Evolutionary conservation across 1,284 basidiomycete genomes (phyloP), one percentile per base, ranked within the genome.

Genomic region (Mycena sp.): DNA sequence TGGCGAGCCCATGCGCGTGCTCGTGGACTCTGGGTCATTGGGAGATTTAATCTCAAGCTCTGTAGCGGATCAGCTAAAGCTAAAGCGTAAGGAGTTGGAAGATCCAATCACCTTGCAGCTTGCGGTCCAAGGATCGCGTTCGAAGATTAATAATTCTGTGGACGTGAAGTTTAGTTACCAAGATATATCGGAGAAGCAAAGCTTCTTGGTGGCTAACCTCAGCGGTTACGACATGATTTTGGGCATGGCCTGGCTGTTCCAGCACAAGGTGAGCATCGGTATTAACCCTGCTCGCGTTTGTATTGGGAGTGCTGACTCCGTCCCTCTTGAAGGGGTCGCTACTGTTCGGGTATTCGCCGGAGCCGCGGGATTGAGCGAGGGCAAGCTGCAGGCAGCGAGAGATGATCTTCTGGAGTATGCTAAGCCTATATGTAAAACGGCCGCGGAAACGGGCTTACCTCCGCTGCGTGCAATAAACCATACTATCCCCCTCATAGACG

Each of bases 191-290:
- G 37, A 41, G n/a, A 19, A 19, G 23, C 62, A 57, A 17, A 49
- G 14, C 29, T 64, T 60, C 64, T 26, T 61, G 16, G 58, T 64
- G 28, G 49, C 50, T 21, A 65, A 65, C 38, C 41, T 65, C 14
- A 43, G 58, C 10, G 57, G 41, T 23, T 63, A 81, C 55, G 72
- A 81, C 29, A 76, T 80, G 1, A 65, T 80, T 2, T 71, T 83
- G 0, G 63, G 63, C 10, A 65, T 59, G n/a, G 30, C 58, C 2
- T 65, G 58, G 44, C 44, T 65, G 44, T n/a, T n/a, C n/a, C n/a
- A n/a, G n/a, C n/a, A n/a, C n/a, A n/a, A n/a, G n/a, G n/a, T n/a
- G n/a, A n/a, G 46, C 30, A 32, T 49, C 16, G 58, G 17, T 30
- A 56, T 32, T 44, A 64, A 26, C 44, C 50, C 28, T 21, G 56